Evolutionary conservation across 768 basidiomycete species (phyloP).

Genomic region (Inosperma sp.): DNA sequence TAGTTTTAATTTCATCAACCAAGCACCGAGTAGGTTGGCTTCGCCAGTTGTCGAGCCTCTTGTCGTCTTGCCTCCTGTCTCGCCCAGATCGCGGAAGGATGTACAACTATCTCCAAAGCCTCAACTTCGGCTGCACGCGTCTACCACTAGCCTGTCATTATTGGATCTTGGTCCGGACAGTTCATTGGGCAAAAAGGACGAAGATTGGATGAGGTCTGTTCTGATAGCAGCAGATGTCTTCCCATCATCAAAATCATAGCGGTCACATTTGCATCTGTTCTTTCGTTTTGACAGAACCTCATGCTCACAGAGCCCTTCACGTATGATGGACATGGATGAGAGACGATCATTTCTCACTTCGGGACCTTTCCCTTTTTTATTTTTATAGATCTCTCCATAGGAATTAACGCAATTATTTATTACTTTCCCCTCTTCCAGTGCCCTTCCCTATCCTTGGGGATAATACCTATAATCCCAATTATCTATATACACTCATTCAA

Average conservation of each 20-base stretch:
- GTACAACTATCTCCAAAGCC: slow-evolving; percentile 2
- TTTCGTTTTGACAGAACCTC: too few relatives aligned
- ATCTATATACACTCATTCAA: background rate
- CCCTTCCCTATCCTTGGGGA: background rate
- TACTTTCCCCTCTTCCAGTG: background rate
- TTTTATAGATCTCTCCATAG: slow-evolving; percentile 7
- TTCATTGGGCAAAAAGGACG: slow-evolving; percentile 45
- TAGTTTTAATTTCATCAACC: too few relatives aligned
- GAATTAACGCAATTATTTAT: background rate
- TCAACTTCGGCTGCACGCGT: slow-evolving; percentile 14
- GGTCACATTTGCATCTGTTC: too few relatives aligned
- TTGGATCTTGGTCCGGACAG: slow-evolving; percentile 43
- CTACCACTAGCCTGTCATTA: slow-evolving; percentile 38
- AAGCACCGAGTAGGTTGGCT: too few relatives aligned
- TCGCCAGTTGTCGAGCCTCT: background rate
- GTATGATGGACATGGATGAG: too few relatives aligned
- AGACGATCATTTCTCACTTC: background rate
- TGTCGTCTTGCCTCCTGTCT: background rate
- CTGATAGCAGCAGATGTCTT: slow-evolving; percentile 57
- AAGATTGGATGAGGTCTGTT: slow-evolving; percentile 74
- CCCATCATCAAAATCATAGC: background rate
- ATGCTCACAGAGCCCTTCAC: background rate
- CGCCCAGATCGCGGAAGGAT: background rate
- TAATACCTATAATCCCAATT: slow-evolving; percentile 1
- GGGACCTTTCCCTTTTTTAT: slow-evolving; percentile 6